Evolutionary conservation across 495 filamentous ascomycete genomes (phyloP).

Genomic region (Tuber umbilicatum): DNA sequence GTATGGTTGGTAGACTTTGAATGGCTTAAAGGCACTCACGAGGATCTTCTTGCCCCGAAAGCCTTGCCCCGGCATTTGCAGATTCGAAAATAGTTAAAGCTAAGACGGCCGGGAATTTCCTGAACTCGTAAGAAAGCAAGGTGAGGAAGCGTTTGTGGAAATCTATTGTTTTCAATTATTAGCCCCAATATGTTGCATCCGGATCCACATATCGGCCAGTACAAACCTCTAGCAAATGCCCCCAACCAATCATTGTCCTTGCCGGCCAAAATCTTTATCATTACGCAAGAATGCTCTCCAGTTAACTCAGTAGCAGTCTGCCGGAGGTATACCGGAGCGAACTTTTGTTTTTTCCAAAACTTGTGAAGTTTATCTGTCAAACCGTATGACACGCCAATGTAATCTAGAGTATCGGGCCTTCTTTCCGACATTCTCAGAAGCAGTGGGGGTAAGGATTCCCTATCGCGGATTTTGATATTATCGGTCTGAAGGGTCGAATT

Average conservation of each 20-base stretch:
- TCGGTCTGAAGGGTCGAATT: constrained; percentile 73
- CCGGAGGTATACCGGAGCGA: constrained; percentile 84
- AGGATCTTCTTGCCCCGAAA: constrained; percentile 44
- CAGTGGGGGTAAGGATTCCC: constrained; percentile 81
- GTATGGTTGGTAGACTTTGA: constrained; percentile 40
- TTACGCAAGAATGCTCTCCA: constrained; percentile 95
- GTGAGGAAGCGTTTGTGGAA: constrained; percentile 87
- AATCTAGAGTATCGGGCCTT: constrained; percentile 74
- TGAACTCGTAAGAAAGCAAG: constrained; percentile 87
- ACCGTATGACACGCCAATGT: constrained; percentile 90
- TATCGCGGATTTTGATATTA: constrained; percentile 83
- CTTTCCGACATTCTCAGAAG: constrained; percentile 85
- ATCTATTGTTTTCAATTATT: constrained; percentile 46
- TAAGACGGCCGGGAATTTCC: constrained; percentile 69
- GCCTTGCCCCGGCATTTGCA: constrained; percentile 64
- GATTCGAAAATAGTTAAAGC: constrained; percentile 86
- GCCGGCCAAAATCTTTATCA: constrained; percentile 71
- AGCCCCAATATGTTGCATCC: background rate
- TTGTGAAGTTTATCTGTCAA: constrained; percentile 83
- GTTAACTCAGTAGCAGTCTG: constrained; percentile 96
- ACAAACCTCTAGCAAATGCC: constrained; percentile 59
- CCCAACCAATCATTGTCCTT: constrained; percentile 74
- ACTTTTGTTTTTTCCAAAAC: constrained; percentile 85
- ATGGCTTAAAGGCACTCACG: background rate
- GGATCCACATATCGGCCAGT: background rate